Evolutionary conservation across 768 basidiomycete species (phyloP), one percentile per base, ranked within the genome.

Genomic region (Podaxis sp.): DNA sequence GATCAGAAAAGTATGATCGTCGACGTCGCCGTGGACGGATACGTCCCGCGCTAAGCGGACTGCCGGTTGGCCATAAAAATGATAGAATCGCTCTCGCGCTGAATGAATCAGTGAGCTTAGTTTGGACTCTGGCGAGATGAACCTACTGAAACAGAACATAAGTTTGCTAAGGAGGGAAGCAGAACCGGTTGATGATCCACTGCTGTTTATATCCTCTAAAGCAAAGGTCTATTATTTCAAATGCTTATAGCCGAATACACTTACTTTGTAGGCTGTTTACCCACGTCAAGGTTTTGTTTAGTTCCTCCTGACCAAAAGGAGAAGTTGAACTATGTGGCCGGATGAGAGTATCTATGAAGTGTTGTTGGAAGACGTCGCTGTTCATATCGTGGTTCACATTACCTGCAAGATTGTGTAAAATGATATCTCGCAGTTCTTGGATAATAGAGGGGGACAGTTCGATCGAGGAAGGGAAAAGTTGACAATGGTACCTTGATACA

Each of bases 21-120:
- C 58, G 13, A 58, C 63, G 10, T 54, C 33, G 2, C 69, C 69
- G 59, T 80, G 72, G 13, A 85, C 74, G 17, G 79, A 82, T 62
- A 78, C 77, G 61, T 80, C 73, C 1, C 78, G 75, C 37, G 77
- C 71, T n/a, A 85, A 70, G 5, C 84, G 82, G 2, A 80, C 81
- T 40, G 69, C 67, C 2, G 75, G 72, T 66, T 84, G 79, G 3
- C 84, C 83, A 64, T 82, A 72, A 57, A 79, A 80, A 67, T 84
- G 77, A 28, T 78, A 68, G 53, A 82, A 84, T 37, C 76, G 71
- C 66, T 77, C 70, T 7, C 72, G 74, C 12, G 69, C 79, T 80
- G 24, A 17, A 24, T 6, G 20, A 8, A 38, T 3, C 20, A 11
- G 3, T 56, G 22, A 57, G 10, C 12, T 46, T 1, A 5, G 10